Evolutionary conservation across 2,329 filamentous ascomycete species (phyloP), one percentile per base, ranked within the genome.

Genomic region (Orbilia quercus): DNA sequence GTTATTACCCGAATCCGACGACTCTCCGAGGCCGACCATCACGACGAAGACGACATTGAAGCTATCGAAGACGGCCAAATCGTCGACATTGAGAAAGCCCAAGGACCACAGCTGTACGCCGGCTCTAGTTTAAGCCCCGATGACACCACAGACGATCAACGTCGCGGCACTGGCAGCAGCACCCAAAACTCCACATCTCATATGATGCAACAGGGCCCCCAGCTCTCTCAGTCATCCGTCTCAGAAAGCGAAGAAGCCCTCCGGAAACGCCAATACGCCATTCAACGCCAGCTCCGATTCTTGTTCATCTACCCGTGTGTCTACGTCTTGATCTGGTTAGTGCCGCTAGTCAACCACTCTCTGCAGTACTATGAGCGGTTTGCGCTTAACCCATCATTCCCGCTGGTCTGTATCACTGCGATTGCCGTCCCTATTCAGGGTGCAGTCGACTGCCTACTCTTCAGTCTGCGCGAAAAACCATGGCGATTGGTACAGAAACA

Each of bases 241-340:
- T 44, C 36, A 2, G 53, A 59, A 18, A 55, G 28, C 25, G 60
- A 73, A 16, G 60, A 73, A 36, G 60, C 44, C 5, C 65, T 76
- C 16, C 72, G 76, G 22, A 75, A 75, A 47, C 74, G 76, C 34
- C 69, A 76, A 51, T 76, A 77, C 54, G 76, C 77, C 67, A 88
- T 91, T 69, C 84, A 86, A 47, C 85, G 88, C 7, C 90, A 92
- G 77, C 83, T 92, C 1, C 86, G 89, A 31, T 85, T 90, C 28
- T 83, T 92, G 16, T 91, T 93, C 80, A 87, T 92, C 51, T 94
- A 94, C 79, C 91, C 91, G 0, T 79, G 89, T 16, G 85, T 90
- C 2, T 93, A 94, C 80, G 83, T 90, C 18, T 80, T 86, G 2
- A 86, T 91, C 75, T 94, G 91, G 91, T 81, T 90, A 2, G 81